These are phyloP conservation scores for Chlorella sp. DNA, from an alignment of 139 green algal genomes.

Conservation along the genomic window DNA sequence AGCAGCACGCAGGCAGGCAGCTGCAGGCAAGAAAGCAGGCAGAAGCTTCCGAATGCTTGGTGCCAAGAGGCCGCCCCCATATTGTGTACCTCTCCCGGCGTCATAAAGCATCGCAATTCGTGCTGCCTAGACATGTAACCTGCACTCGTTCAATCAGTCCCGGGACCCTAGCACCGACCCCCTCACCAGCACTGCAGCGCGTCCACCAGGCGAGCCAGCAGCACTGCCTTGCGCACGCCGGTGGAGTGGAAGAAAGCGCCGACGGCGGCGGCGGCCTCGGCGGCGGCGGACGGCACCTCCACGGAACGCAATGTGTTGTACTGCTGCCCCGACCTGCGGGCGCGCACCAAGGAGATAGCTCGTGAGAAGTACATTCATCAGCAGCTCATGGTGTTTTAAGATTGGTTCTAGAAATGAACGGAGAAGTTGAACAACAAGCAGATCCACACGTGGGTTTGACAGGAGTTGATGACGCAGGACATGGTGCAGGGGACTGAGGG, in stretches of 20 bases:
- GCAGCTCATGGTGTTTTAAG: too few relatives aligned
- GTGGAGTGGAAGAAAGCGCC: slow-evolving; percentile 27
- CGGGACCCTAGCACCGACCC: not conserved
- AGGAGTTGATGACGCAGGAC: not conserved
- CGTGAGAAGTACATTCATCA: too few relatives aligned
- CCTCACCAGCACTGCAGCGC: slow-evolving; percentile 39
- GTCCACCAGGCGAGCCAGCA: slow-evolving; percentile 42
- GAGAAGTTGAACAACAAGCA: too few relatives aligned
- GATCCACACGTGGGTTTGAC: not conserved
- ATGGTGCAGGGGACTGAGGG: not conserved
- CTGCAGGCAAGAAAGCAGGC: not conserved
- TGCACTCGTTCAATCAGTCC: too few relatives aligned
- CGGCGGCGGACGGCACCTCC: not conserved
- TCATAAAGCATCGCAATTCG: not conserved
- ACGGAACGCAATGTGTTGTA: slow-evolving; percentile 5
- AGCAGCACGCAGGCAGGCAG: not conserved
- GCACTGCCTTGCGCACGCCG: slow-evolving; percentile 49
- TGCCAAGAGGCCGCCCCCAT: too few relatives aligned
- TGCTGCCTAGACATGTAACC: not conserved
- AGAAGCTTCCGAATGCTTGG: not conserved
- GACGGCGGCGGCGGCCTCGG: not conserved
- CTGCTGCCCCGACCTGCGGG: slow-evolving; percentile 11
- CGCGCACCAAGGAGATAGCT: not conserved
- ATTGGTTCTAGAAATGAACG: too few relatives aligned
- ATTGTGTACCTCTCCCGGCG: too few relatives aligned